Base-by-base conservation (phyloP, 2,329 filamentous ascomycete species). In the Aureobasidium sp. region DNA sequence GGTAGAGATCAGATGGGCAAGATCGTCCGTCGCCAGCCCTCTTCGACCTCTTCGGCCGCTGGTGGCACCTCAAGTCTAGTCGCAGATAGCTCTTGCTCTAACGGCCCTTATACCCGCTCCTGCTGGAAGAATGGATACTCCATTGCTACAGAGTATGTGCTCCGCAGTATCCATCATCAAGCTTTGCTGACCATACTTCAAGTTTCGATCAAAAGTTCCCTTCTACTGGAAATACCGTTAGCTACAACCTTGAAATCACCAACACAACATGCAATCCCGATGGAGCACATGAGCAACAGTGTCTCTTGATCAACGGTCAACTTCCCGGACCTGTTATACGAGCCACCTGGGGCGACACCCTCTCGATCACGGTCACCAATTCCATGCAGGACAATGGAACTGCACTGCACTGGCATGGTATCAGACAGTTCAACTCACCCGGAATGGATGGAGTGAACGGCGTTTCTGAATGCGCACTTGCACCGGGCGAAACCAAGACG, bases 321-420 rank as follows among this genome's bases (percentile, higher is more conserved):
- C 86, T 83, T 64, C 88, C 88, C 0, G 88, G 86, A 0, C 88
- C 88, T 1, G 77, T 80, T 12, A 83, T 91, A 58, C 62, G 68
- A 50, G 70, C 75, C 64, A 69, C 75, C 66, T 69, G 80, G 79
- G 79, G 75, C 27, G 75, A 79, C 60, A 74, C 65, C 39, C 74
- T 85, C 5, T 69, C 72, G 19, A 71, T 85, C 12, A 81, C 81
- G 57, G 78, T 86, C 19, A 80, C 74, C 40, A 87, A 85, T 68
- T 66, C 73, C 42, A 49, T 77, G 71, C 72, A 72, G 8, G 68
- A 76, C 64, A 86, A 87, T 64, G 82, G 83, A 35, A 85, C 82
- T n/a, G 77, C 77, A 17, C 79, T 86, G 12, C 84, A 86, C 67
- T 86, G 79, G 72, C 84, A 87, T 65, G 85, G 83, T 19, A 74